These are phyloP conservation scores for Cicer chorassanicum DNA, from an alignment of 306 rosid genomes.

Conservation along the genomic window DNA sequence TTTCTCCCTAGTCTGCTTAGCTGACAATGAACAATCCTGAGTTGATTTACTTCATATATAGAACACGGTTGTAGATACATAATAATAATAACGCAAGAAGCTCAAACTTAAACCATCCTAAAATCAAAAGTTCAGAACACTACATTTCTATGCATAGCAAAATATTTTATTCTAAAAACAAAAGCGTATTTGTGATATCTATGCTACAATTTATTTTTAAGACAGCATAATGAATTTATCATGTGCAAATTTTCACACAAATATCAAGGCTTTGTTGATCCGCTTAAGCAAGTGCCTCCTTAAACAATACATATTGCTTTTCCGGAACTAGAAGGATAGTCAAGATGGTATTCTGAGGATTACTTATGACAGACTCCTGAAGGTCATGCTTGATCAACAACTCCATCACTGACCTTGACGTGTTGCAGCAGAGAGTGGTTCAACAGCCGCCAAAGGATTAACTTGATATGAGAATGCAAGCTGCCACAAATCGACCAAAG, in stretches of 20 bases:
- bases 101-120: not conserved
- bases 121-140: not conserved
- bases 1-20: not conserved
- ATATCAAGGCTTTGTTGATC: slow-evolving; percentile 23
- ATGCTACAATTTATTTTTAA: not conserved
- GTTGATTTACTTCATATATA: not conserved
- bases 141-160: not conserved
- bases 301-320: slow-evolving; percentile 30
- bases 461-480: slow-evolving; percentile 94
- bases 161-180: not conserved
- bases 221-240: slow-evolving; percentile 5
- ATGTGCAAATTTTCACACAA: slow-evolving; percentile 8
- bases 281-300: slow-evolving; percentile 27
- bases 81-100: not conserved
- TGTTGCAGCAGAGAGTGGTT: slow-evolving; percentile 58
- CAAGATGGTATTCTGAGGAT: slow-evolving; percentile 21
- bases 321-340: not conserved
- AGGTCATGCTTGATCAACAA: slow-evolving; percentile 39
- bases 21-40: not conserved
- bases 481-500: slow-evolving; percentile 74
- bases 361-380: slow-evolving; percentile 25
- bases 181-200: not conserved
- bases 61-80: not conserved
- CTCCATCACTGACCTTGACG: slow-evolving; percentile 49
- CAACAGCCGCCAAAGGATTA: slow-evolving; percentile 84